Evolutionary conservation across 1,284 basidiomycete genomes (phyloP).

Genomic region (Afroboletus lepidellus): DNA sequence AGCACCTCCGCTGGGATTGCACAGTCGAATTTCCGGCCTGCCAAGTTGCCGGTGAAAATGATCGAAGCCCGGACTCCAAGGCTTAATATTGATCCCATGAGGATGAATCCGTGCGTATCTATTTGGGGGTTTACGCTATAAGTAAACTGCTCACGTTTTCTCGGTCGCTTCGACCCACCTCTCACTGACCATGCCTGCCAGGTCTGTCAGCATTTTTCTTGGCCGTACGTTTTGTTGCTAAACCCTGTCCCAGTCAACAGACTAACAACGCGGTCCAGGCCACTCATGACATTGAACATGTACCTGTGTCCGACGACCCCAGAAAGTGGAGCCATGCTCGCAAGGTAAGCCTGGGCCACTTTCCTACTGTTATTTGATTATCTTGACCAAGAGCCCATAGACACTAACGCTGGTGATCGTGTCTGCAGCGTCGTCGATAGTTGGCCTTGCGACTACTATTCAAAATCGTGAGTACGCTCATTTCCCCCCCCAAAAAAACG

Average conservation of each 20-base stretch:
- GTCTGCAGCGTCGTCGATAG: constrained; percentile 65
- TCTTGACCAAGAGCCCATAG: constrained; percentile 33
- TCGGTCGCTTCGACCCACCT: background rate
- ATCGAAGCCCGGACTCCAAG: background rate
- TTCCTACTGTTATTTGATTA: background rate
- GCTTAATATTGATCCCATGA: background rate
- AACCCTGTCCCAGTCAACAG: constrained; percentile 4
- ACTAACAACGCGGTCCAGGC: background rate
- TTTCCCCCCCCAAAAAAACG: background rate
- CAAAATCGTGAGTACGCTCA: constrained; percentile 56
- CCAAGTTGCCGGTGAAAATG: constrained; percentile 8
- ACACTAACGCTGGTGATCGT: constrained; percentile 56
- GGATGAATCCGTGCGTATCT: constrained; percentile 1
- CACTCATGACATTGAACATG: constrained; percentile 60
- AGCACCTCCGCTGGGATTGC: background rate
- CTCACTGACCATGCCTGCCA: constrained; percentile 14
- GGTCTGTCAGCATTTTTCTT: constrained; percentile 5
- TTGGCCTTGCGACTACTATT: constrained; percentile 65
- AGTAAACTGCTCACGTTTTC: constrained; percentile 2
- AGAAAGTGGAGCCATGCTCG: constrained; percentile 65
- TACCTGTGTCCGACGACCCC: constrained; percentile 72
- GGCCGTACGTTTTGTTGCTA: background rate
- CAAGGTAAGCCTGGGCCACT: constrained; percentile 45
- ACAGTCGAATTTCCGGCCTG: background rate
- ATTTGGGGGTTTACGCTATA: constrained; percentile 2